Percentiles rank a stretch among this genome's conserved stretches.
Evolutionary conservation across 305 asterid species (phyloP).

Genomic region (Stenogyne calaminthoides): DNA sequence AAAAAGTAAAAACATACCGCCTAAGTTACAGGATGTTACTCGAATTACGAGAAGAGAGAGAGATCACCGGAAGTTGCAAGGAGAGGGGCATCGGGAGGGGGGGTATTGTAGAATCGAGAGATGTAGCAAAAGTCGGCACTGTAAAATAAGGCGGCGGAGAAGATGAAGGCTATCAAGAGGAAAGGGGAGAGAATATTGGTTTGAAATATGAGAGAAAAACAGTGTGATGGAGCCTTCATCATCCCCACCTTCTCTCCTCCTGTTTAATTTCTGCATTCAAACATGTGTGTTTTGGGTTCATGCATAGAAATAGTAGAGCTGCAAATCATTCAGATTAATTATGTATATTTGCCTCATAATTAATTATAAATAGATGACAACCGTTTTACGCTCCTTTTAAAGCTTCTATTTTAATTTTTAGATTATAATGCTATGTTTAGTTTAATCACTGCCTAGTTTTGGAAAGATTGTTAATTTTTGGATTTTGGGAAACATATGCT

Average conservation of each 20-base stretch:
- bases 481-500: no score
- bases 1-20: no score
- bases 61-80: conserved; percentile 1
- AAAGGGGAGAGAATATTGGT: neutral
- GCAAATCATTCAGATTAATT: neutral
- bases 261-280: neutral
- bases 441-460: neutral
- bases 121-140: conserved; percentile 18
- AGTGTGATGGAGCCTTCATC: conserved; percentile 18
- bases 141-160: conserved; percentile 27
- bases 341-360: neutral
- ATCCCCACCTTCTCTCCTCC: neutral
- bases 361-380: neutral
- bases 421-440: neutral
- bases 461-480: neutral
- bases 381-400: neutral
- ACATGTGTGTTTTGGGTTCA: neutral
- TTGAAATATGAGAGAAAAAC: conserved; percentile 21
- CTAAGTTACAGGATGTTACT: no score
- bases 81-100: neutral
- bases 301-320: neutral
- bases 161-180: conserved; percentile 22
- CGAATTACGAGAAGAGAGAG: neutral
- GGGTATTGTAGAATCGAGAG: conserved; percentile 1
- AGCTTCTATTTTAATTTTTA: neutral